Conservation (phyloP, 352 stramenopile genomes). For the Peronospora destructor region DNA sequence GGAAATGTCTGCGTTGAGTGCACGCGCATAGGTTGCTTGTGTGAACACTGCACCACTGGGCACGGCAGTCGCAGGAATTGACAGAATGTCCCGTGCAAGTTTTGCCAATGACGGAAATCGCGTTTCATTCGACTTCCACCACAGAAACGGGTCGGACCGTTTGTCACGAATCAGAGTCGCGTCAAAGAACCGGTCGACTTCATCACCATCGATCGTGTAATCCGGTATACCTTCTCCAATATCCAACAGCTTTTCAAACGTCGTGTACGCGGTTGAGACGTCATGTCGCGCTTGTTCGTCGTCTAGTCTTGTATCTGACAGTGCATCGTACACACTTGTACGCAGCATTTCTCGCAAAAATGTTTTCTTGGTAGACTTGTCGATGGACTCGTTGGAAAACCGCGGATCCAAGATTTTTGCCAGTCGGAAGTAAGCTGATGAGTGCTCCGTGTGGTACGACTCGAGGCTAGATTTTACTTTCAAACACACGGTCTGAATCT, state of each 20-base stretch:
- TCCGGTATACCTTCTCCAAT: slow-evolving; percentile 75
- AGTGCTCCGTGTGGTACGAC: slow-evolving; percentile 60
- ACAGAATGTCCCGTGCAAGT: slow-evolving; percentile 67
- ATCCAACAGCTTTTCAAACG: slow-evolving; percentile 74
- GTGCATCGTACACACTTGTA: slow-evolving; percentile 60
- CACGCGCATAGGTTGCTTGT: slow-evolving; percentile 49
- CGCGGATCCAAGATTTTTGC: slow-evolving; percentile 73
- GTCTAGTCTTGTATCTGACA: slow-evolving; percentile 49
- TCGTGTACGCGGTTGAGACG: slow-evolving; percentile 62
- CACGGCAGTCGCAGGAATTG: slow-evolving; percentile 62
- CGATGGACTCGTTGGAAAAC: slow-evolving; percentile 73
- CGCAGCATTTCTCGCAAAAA: slow-evolving; percentile 71
- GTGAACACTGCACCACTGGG: slow-evolving; percentile 68
- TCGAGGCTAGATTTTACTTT: slow-evolving; percentile 69
- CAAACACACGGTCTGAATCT: slow-evolving; percentile 68
- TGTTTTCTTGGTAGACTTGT: slow-evolving; percentile 69
- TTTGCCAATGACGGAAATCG: slow-evolving; percentile 64
- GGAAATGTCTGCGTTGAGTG: slow-evolving; percentile 41
- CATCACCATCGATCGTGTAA: slow-evolving; percentile 69
- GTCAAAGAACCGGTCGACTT: slow-evolving; percentile 80
- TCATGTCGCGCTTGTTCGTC: slow-evolving; percentile 52
- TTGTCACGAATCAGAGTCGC: slow-evolving; percentile 76
- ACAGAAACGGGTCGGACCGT: slow-evolving; percentile 69
- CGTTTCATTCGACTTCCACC: slow-evolving; percentile 81
- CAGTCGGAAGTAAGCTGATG: slow-evolving; percentile 62